Conservation (phyloP, 257 asterid species). For the Agastache rugosa region DNA sequence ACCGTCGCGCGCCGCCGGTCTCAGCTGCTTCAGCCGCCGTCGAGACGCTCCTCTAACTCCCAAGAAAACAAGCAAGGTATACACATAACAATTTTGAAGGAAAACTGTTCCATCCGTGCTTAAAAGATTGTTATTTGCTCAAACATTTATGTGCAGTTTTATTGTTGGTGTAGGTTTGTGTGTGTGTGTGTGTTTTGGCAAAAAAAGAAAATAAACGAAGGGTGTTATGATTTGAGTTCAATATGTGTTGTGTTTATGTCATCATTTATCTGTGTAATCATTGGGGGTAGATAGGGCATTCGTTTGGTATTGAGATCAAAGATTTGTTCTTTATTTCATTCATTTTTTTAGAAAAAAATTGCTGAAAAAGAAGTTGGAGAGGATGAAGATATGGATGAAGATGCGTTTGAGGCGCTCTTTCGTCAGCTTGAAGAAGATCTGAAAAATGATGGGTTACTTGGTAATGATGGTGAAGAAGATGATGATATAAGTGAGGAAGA, state of each 20-base stretch:
- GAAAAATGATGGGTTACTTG: constrained; percentile 64
- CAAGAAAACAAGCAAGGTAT: constrained; percentile 56
- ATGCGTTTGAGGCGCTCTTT: constrained; percentile 94
- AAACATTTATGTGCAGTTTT: neutral
- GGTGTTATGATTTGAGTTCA: neutral
- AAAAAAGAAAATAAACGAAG: neutral
- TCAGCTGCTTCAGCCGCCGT: constrained; percentile 70
- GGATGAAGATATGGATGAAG: constrained; percentile 71
- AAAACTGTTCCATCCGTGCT: neutral
- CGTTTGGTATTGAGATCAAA: neutral
- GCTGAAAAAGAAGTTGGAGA: constrained; percentile 41
- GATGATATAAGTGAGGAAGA: constrained; percentile 83
- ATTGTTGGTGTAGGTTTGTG: constrained; percentile 8
- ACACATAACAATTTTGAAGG: constrained; percentile 3
- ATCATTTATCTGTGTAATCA: neutral
- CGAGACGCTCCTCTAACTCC: constrained; percentile 45
- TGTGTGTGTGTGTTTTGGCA: neutral
- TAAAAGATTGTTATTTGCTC: constrained; percentile 7
- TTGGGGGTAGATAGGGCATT: no score
- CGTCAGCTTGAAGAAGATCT: constrained; percentile 87
- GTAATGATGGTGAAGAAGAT: constrained; percentile 53
- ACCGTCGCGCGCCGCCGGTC: constrained; percentile 44
- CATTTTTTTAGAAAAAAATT: constrained; percentile 47
- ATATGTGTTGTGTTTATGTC: neutral
- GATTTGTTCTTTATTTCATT: constrained; percentile 35